Evolutionary conservation across 305 asterid species (phyloP), one percentile per base, ranked within the genome.

Genomic region (Striga hermonthica): DNA sequence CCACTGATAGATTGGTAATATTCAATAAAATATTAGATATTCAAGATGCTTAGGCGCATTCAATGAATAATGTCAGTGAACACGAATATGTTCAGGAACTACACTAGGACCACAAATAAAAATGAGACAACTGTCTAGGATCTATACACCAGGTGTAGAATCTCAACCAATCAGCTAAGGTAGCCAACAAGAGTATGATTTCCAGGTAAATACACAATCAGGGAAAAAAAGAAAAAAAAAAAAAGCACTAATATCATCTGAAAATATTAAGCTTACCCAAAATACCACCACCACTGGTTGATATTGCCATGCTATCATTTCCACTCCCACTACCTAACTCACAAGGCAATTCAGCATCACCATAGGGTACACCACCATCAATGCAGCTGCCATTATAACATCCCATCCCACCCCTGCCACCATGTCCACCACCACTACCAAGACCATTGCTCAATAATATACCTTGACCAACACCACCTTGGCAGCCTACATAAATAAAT

Each of bases 261-360:
- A 53, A 37, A 65, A 72, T 59, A 59, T 54, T 66, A 34, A 72
- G 73, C 83, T 79, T 75, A 91, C 99, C 98, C 77, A 94, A 74
- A 72, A 86, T 77, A 66, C 99, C 99, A 53, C 97, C 99, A 62
- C 99, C 99, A 64, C 91, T 84, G 66, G 96, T 87, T 58, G 94
- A 83, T 50, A 82, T 77, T 66, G 78, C 81, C 81, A 84, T 72
- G 82, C 86, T 88, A 63, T 83, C 96, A 79, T 89, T 87, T 72
- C 99, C 99, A 70, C 98, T 85, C 76, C 99, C 99, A 79, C 99
- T 94, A 63, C 99, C 99, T 60, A 84, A 81, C 77, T 90, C 96
- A 83, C 99, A 94, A 72, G 99, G 99, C 74, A 94, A 79, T 66
- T 63, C 41, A 68, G 91, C 83, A 78, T 85, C 74, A 66, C 99